These are phyloP conservation scores for Sporothrix dimorphospora DNA, from an alignment of 2,329 filamentous ascomycete species.

Conservation along the genomic window DNA sequence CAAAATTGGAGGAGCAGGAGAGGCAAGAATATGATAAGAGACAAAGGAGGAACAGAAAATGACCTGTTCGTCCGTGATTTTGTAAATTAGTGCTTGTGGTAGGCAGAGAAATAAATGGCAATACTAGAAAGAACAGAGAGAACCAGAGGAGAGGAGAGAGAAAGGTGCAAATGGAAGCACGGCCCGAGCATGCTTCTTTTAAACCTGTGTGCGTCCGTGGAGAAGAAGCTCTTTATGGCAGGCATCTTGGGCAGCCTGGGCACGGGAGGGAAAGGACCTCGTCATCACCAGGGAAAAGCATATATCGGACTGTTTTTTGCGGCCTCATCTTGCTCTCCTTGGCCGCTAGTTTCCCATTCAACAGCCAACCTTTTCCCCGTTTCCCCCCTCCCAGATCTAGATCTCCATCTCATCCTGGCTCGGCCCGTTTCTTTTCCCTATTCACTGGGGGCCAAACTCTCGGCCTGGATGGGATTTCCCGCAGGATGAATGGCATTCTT, in stretches of 20 bases:
- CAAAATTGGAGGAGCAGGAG: background rate
- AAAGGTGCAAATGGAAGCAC: background rate
- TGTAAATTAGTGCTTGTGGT: background rate
- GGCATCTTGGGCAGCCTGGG: background rate
- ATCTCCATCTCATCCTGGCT: background rate
- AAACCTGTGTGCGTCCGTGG: background rate
- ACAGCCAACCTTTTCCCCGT: background rate
- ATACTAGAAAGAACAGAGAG: background rate
- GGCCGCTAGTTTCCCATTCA: background rate
- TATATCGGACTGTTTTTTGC: background rate
- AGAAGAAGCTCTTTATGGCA: background rate
- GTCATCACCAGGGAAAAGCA: background rate
- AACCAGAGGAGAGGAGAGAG: background rate
- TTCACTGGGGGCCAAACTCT: background rate
- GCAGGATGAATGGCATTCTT: background rate
- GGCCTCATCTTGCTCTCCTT: background rate
- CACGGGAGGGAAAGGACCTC: background rate
- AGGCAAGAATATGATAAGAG: background rate
- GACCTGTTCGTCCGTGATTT: background rate
- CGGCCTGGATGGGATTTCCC: background rate
- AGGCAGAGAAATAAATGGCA: background rate
- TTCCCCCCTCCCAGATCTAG: background rate
- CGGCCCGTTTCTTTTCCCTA: background rate
- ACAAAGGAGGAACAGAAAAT: background rate
- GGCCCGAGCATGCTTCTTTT: constrained; percentile 16